A percentile compares a stretch with the other conserved stretches of the same genome.
phyloP scores from a whole-genome alignment of 768 basidiomycete species.

The Chlorophyllum brunneum region DNA sequence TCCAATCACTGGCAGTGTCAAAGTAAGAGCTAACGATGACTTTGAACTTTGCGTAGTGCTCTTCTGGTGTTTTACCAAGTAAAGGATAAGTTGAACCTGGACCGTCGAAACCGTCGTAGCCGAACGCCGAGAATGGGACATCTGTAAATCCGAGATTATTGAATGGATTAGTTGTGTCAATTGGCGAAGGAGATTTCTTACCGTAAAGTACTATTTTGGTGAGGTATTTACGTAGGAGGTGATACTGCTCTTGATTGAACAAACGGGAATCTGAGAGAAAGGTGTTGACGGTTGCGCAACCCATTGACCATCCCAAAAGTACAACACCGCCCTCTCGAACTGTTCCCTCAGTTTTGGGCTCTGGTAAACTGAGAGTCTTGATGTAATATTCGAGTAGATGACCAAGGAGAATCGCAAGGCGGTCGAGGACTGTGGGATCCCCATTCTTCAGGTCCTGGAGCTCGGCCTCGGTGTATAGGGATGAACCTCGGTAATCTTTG shows the following conservation, averaged over 20 bases:
- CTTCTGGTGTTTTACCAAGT: constrained; percentile 20
- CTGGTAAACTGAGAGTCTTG: constrained; percentile 23
- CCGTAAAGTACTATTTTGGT: constrained; percentile 30
- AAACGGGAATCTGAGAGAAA: constrained; percentile 24
- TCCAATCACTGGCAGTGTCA: constrained; percentile 19
- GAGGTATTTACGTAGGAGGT: constrained; percentile 26
- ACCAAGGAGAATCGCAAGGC: constrained; percentile 21
- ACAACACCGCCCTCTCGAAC: constrained; percentile 32
- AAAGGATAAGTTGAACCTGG: constrained; percentile 21
- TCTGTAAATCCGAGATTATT: constrained; percentile 19
- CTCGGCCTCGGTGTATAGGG: constrained; percentile 29
- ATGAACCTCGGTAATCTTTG: constrained; percentile 31
- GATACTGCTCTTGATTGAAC: constrained; percentile 20
- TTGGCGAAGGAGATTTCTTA: constrained; percentile 13
- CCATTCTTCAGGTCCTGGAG: constrained; percentile 26
- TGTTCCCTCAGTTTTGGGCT: constrained; percentile 21
- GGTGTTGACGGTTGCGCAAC: constrained; percentile 24
- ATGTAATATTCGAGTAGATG: constrained; percentile 27
- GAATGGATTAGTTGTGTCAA: background rate
- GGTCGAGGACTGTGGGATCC: constrained; percentile 23
- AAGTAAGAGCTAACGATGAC: constrained; percentile 29
- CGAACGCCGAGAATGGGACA: constrained; percentile 27
- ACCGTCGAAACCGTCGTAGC: constrained; percentile 22
- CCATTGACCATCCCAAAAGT: constrained; percentile 37
- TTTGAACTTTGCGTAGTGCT: constrained; percentile 20